A percentile compares a stretch with the other conserved stretches of the same genome.
Evolutionary conservation across 2,329 filamentous ascomycete species (phyloP).

Genomic region (Scedosporium aurantiacum): DNA sequence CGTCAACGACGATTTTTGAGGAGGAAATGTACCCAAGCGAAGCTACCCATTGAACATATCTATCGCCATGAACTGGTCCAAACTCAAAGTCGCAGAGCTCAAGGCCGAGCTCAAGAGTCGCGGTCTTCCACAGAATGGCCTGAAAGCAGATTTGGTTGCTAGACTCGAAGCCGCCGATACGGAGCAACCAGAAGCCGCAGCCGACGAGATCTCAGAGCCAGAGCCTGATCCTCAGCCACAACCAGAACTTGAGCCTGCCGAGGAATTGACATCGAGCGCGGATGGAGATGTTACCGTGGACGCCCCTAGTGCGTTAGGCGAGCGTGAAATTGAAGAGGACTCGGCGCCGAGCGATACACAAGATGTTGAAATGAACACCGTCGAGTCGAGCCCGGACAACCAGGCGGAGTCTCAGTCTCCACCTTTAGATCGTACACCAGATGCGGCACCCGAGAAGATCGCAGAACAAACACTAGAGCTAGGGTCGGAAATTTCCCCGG

Average conservation of each 20-base stretch:
- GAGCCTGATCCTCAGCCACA: slow-evolving; percentile 8
- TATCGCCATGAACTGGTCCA: slow-evolving; percentile 39
- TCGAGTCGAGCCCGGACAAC: too few species aligned
- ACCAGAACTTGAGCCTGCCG: slow-evolving; percentile 6
- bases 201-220: slow-evolving; percentile 10
- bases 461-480: neutral
- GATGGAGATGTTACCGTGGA: neutral
- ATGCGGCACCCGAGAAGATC: neutral
- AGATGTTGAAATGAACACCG: too few species aligned
- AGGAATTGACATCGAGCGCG: neutral
- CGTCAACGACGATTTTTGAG: neutral
- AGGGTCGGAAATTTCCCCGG: neutral
- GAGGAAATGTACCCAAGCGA: neutral
- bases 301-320: neutral
- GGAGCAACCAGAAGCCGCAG: slow-evolving; percentile 13
- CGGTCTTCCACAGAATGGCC: slow-evolving; percentile 56
- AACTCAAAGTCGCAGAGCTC: slow-evolving; percentile 63
- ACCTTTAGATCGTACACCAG: neutral
- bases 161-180: slow-evolving; percentile 40
- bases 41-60: neutral
- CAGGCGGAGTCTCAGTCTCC: neutral
- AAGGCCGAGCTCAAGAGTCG: slow-evolving; percentile 64
- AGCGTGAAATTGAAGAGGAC: neutral
- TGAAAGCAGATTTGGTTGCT: slow-evolving; percentile 62
- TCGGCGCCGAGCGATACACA: neutral